These are phyloP conservation scores for Dalbergia oliveri DNA, from an alignment of 306 rosid genomes.

Conservation along the genomic window DNA sequence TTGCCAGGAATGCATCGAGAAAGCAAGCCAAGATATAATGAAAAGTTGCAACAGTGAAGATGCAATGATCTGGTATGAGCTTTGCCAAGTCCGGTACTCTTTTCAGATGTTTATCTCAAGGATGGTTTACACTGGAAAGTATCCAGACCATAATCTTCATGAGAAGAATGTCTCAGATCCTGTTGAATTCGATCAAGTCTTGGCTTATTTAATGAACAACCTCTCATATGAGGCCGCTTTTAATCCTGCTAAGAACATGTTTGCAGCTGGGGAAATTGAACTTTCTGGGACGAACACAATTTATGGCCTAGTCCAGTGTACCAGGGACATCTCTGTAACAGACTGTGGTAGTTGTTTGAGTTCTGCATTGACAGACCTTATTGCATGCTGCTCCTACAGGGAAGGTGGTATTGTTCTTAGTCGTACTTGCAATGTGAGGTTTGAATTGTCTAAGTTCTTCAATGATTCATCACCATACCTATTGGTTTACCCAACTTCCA, in stretches of 20 bases:
- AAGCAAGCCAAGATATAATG: constrained; percentile 58
- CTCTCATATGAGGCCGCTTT: constrained; percentile 50
- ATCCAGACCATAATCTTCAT: constrained; percentile 30
- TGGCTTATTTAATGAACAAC: constrained; percentile 45
- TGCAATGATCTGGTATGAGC: constrained; percentile 71
- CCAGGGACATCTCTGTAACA: constrained; percentile 50
- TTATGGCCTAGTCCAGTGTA: constrained; percentile 74
- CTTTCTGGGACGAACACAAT: constrained; percentile 38
- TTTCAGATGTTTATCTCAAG: constrained; percentile 42
- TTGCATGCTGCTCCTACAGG: constrained; percentile 41
- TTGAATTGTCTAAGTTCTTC: constrained; percentile 49
- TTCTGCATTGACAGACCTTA: constrained; percentile 54
- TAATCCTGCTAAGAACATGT: constrained; percentile 46
- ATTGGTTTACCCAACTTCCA: constrained; percentile 39
- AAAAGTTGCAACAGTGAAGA: constrained; percentile 48
- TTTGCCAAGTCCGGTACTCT: constrained; percentile 68
- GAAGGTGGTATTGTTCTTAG: constrained; percentile 57
- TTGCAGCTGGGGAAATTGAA: constrained; percentile 54
- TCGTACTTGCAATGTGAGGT: constrained; percentile 59
- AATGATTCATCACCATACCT: constrained; percentile 40
- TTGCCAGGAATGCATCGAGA: constrained; percentile 57
- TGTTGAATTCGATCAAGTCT: not conserved
- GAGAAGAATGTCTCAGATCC: constrained; percentile 49
- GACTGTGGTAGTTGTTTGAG: constrained; percentile 53
- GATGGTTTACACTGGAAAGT: constrained; percentile 55